Evolutionary conservation across 1,284 basidiomycete species (phyloP), one percentile per base, ranked within the genome.

Genomic region (Fomitopsis palustris): DNA sequence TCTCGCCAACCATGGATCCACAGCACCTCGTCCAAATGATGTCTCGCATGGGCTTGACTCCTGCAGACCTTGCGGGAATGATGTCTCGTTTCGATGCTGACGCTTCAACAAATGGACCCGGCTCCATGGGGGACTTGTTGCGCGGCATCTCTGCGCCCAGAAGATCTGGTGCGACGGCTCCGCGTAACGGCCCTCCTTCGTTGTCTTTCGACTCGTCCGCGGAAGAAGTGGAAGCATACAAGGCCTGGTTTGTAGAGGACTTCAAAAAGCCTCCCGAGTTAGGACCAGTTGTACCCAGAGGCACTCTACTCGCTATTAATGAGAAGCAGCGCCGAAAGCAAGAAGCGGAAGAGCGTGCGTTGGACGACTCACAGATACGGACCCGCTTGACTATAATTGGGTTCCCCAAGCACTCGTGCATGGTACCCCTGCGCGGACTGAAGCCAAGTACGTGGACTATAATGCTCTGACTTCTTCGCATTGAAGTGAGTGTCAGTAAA

Each of bases 351-450:
- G n/a, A 33, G 9, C 27, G 14, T 17, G 17, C 25, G 23, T n/a
- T 27, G 35, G 54, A 31, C 25, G 41, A 16, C 19, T 7, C n/a
- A n/a, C n/a, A n/a, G 2, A 43, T 43, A 23, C 41, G 33, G 10
- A 55, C 49, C 8, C 49, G 49, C 4, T 10, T 43, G 12, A 55
- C 49, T n/a, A 16, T 52, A 4, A 33, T 52, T 9, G 49, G 49
- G 5, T 52, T 52, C 31, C 31, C 49, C 2, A 52, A 52, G 33
- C 49, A 52, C 19, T 58, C 57, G 14, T 43, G 57, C 27, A 54
- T 7, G n/a, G 16, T 31, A 19, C 31, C 21, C 10, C n/a, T 54
- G 17, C 7, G 39, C 2, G 5, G 27, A 45, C 31, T 58, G 16
- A 25, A 54, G 25, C 41, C 27, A 8, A 58, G 57, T 58, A 7